Evolutionary conservation across 2,329 filamentous ascomycete species (phyloP), one percentile per base, ranked within the genome.

Genomic region (Zarea fungicola): DNA sequence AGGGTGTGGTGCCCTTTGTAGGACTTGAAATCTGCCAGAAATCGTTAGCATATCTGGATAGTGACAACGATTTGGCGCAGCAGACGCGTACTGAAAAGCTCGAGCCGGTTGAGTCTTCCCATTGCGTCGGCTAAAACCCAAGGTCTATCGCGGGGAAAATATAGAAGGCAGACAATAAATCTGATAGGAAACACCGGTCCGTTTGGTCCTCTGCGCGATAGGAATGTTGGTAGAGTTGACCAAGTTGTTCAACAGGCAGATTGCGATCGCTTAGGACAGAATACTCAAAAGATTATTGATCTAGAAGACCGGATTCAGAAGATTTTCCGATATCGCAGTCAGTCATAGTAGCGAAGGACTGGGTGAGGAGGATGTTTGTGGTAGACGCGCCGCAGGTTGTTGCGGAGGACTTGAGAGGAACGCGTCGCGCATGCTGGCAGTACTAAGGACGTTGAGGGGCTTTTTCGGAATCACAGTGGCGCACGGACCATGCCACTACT

Each of bases 1-100:
- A 99, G 82, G 52, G 82, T 85, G 73, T 99, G 93, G 62, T 96
- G 91, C 51, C 91, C 93, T 69, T 96, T 96, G 76, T 99, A 99
- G 60, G 93, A 97, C 74, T 99, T 99, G 83, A 99, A 99, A 75
- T 99, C 88, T 93, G 11, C 29, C 48, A 34, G 50, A 46, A 42
- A 46, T 26, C 19, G 35, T 47, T 18, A 47, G 43, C 23, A 31
- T 40, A 21, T 47, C 34, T 9, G 14, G 19, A 29, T 26, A 19
- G 29, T 22, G 10, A 23, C 16, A 19, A 25, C 43, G 9, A 19
- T 19, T 10, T 6, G 14, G 18, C 3, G n/a, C 28, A 37, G 37
- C 21, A 41, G 23, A 28, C 26, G 41, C 84, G 56, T 76, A 93
- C 89, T 96, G 74, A 87, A 95, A 54, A 99, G 78, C 76, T 97